Evolutionary conservation across 352 stramenopile species (phyloP).

Genomic region (Phytophthora pseudosyringae): DNA sequence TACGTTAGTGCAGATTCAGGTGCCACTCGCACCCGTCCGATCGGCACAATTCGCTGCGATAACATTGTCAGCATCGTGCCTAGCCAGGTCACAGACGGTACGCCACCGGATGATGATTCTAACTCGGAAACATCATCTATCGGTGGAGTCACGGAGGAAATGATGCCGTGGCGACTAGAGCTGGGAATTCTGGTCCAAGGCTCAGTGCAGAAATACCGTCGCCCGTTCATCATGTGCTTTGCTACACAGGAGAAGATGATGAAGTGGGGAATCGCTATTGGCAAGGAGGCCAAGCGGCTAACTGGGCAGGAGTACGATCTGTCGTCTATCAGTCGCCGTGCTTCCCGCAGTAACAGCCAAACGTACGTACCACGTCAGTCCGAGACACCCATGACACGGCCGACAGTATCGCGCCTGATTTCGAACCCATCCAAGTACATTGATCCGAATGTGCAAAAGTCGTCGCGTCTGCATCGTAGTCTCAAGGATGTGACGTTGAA

Average conservation of each 20-base stretch:
- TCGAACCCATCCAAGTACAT: slow-evolving; percentile 82
- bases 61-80: slow-evolving; percentile 83
- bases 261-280: slow-evolving; percentile 85
- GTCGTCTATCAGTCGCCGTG: slow-evolving; percentile 66
- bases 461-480: slow-evolving; percentile 66
- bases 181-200: slow-evolving; percentile 70
- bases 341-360: slow-evolving; percentile 73
- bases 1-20: slow-evolving; percentile 66
- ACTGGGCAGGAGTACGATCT: slow-evolving; percentile 85
- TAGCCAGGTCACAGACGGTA: slow-evolving; percentile 62
- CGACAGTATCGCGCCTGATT: slow-evolving; percentile 73
- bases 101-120: slow-evolving; percentile 3
- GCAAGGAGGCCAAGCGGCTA: slow-evolving; percentile 79
- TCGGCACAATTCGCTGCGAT: slow-evolving; percentile 82
- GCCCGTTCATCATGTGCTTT: slow-evolving; percentile 84
- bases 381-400: slow-evolving; percentile 62
- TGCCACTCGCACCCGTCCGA: slow-evolving; percentile 65
- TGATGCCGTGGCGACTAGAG: slow-evolving; percentile 81
- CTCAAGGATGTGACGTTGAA: slow-evolving; percentile 80
- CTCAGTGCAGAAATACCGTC: slow-evolving; percentile 68
- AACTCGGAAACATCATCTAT: slow-evolving; percentile 27
- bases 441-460: slow-evolving; percentile 58
- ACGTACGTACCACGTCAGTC: slow-evolving; percentile 55
- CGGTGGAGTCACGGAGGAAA: slow-evolving; percentile 46
- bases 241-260: slow-evolving; percentile 83